phyloP scores from a whole-genome alignment of 2,329 filamentous ascomycete genomes.

The Sodiomyces alkalinus region DNA sequence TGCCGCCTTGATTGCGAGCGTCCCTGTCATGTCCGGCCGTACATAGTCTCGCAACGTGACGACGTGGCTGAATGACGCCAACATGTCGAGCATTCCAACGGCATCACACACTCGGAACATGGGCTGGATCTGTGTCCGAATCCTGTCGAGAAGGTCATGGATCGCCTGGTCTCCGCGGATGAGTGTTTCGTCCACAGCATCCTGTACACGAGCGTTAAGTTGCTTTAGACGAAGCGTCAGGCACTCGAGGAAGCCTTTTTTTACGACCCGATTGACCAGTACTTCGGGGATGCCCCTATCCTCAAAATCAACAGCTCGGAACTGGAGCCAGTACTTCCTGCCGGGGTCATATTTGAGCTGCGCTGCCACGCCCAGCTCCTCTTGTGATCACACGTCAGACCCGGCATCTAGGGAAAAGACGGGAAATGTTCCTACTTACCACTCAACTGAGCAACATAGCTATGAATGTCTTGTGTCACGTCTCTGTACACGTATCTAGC shows the following conservation, averaged over 20 bases:
- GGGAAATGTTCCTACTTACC: too few relatives aligned
- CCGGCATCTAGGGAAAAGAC: slow-evolving; percentile 5
- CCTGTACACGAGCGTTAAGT: slow-evolving; percentile 59
- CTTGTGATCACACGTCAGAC: background rate
- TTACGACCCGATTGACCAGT: slow-evolving; percentile 64
- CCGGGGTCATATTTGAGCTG: slow-evolving; percentile 62
- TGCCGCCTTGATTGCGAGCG: slow-evolving; percentile 56
- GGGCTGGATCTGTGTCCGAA: slow-evolving; percentile 54
- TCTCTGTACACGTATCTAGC: slow-evolving; percentile 84
- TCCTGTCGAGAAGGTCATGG: slow-evolving; percentile 52
- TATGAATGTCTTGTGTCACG: slow-evolving; percentile 60
- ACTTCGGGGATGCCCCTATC: slow-evolving; percentile 43
- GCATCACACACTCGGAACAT: slow-evolving; percentile 79
- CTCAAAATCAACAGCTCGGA: slow-evolving; percentile 48
- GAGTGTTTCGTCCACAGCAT: slow-evolving; percentile 73
- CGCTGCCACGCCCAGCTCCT: slow-evolving; percentile 42
- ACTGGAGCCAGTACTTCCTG: slow-evolving; percentile 65
- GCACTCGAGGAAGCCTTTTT: slow-evolving; percentile 67
- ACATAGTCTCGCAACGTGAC: slow-evolving; percentile 46
- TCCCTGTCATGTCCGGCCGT: slow-evolving; percentile 52
- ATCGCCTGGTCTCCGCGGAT: slow-evolving; percentile 68
- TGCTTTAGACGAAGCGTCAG: slow-evolving; percentile 78
- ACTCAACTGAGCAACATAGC: slow-evolving; percentile 52
- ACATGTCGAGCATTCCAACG: slow-evolving; percentile 77
- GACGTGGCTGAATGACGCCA: slow-evolving; percentile 60